Evolutionary conservation across 2,329 filamentous ascomycete species (phyloP).

Genomic region (Sordariomycetes sp.): DNA sequence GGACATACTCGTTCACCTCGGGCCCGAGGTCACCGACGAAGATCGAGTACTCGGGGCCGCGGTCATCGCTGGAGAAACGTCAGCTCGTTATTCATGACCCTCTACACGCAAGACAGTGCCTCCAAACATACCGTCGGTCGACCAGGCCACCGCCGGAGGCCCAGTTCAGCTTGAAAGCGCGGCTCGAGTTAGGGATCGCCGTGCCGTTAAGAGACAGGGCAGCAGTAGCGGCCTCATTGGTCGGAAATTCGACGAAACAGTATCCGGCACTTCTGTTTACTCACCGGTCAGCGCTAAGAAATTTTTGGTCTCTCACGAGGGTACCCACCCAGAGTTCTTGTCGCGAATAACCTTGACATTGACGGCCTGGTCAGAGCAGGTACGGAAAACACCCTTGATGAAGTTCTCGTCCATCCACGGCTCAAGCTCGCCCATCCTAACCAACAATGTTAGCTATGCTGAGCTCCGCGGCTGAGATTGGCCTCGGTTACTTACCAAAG

Average conservation of each 20-base stretch:
- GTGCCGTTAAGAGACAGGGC: constrained; percentile 83
- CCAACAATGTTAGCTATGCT: neutral
- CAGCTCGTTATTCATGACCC: constrained; percentile 6
- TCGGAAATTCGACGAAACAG: constrained; percentile 92
- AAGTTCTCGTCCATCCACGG: constrained; percentile 99
- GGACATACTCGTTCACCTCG: constrained; percentile 96
- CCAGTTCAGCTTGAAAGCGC: constrained; percentile 99
- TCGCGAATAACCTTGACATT: constrained; percentile 99
- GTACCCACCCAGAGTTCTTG: constrained; percentile 86
- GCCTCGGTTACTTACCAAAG: constrained; percentile 33
- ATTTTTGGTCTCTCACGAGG: neutral
- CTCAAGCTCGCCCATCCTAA: constrained; percentile 97
- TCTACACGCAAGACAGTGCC: neutral
- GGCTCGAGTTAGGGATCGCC: constrained; percentile 84
- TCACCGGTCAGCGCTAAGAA: constrained; percentile 9
- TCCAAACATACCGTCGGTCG: constrained; percentile 64
- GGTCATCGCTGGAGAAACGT: constrained; percentile 60
- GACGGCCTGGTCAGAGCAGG: constrained; percentile 83
- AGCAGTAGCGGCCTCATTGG: constrained; percentile 76
- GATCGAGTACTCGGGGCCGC: constrained; percentile 91
- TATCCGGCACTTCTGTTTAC: constrained; percentile 78
- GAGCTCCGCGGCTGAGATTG: neutral
- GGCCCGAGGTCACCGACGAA: constrained; percentile 97
- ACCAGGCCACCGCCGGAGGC: constrained; percentile 91
- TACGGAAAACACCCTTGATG: constrained; percentile 82